These are phyloP conservation scores for Uromyces viciae-fabae DNA, from an alignment of 1,284 basidiomycete genomes.

Conservation along the genomic window DNA sequence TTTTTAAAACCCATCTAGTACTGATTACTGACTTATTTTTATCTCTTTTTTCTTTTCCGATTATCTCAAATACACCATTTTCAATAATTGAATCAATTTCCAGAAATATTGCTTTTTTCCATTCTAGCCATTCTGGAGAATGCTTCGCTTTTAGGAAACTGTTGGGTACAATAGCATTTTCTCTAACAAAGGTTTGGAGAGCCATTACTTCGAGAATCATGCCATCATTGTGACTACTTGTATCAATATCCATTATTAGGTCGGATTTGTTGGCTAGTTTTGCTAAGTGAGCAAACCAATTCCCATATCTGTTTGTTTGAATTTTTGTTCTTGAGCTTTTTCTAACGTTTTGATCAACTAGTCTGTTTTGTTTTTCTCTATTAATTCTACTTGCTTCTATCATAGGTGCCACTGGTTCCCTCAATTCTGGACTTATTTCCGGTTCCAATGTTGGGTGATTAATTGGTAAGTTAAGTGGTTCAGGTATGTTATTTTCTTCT, in stretches of 20 bases:
- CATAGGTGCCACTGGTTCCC: too few relatives aligned
- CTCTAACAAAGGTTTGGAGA: background rate
- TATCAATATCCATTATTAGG: background rate
- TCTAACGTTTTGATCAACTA: background rate
- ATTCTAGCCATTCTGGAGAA: background rate
- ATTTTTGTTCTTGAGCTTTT: background rate
- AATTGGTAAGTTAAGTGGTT: too few relatives aligned
- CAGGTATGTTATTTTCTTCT: too few relatives aligned
- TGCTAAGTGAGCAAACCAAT: background rate
- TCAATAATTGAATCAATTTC: slow-evolving; percentile 9
- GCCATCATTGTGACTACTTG: background rate
- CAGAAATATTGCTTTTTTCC: background rate
- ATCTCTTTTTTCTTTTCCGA: too few relatives aligned
- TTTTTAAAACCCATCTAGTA: too few relatives aligned
- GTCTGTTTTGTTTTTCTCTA: too few relatives aligned
- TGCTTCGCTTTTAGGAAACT: background rate
- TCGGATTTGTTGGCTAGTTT: too few relatives aligned
- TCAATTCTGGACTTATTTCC: too few relatives aligned
- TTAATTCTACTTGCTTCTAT: too few relatives aligned
- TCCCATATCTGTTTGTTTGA: background rate
- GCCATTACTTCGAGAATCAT: background rate
- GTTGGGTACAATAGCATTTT: background rate
- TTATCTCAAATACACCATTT: slow-evolving; percentile 7
- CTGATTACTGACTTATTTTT: too few relatives aligned
- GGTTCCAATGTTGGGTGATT: too few relatives aligned